Conservation (phyloP, 345 rosid species). For the Turritis glabra region DNA sequence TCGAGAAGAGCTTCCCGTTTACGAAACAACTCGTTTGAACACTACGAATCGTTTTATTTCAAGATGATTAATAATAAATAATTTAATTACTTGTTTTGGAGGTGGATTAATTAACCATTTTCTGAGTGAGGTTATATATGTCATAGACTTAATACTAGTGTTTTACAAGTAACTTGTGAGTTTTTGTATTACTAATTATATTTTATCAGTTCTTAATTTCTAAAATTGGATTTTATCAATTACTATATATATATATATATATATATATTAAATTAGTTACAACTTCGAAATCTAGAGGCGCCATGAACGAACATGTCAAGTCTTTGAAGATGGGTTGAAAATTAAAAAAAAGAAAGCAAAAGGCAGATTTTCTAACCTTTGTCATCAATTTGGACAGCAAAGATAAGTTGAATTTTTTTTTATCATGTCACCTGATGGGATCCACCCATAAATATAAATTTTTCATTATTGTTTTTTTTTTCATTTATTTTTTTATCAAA, state of each 20-base stretch:
- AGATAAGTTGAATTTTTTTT: constrained; percentile 1
- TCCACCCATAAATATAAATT: constrained; percentile 14
- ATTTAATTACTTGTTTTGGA: background rate
- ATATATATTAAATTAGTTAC: background rate
- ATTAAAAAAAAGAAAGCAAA: background rate
- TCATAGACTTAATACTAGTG: background rate
- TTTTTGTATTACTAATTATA: background rate
- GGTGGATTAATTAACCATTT: constrained; percentile 1
- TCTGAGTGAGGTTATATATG: constrained; percentile 3
- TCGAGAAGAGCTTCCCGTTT: constrained; percentile 88
- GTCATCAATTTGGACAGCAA: constrained; percentile 31
- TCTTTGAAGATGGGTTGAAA: constrained; percentile 14
- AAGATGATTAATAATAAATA: constrained; percentile 1
- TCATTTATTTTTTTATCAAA: background rate
- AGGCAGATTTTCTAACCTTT: constrained; percentile 21
- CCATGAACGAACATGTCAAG: background rate
- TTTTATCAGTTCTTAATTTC: background rate
- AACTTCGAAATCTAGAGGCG: constrained; percentile 17
- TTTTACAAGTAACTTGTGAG: background rate
- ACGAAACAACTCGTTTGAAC: constrained; percentile 76
- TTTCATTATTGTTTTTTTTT: background rate
- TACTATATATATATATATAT: too few species aligned
- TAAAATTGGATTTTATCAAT: background rate
- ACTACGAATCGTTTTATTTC: constrained; percentile 46
- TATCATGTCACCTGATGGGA: constrained; percentile 32